Evolutionary conservation across 768 basidiomycete genomes (phyloP), one percentile per base, ranked within the genome.

Genomic region (Mycena filopes): DNA sequence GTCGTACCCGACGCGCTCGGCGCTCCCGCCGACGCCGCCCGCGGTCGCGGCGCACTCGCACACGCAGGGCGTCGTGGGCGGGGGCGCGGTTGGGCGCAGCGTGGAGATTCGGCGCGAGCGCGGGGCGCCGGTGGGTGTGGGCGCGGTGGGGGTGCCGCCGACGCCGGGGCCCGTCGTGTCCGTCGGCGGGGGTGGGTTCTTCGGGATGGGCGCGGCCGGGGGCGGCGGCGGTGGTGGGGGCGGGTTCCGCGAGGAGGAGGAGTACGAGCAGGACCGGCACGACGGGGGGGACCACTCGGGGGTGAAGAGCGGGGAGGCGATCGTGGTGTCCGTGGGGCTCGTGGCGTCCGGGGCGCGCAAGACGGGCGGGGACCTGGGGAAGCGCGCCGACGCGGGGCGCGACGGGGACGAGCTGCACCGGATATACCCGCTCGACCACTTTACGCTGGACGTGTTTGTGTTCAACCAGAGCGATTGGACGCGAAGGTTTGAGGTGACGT

Each of bases 371-470:
- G 58, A 74, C 12, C 70, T 65, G 54, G 62, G 72, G n/a, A 74
- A 67, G 38, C 56, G 55, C 36, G 67, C 65, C 5, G 64, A 59
- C 1, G 66, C 65, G 5, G 61, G 55, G 50, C 59, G 33, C 51
- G 48, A 77, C 72, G 38, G 75, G 75, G 36, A 83, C 78, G 65
- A 87, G 81, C 48, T 69, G 36, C 59, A 59, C 25, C 40, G 60
- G 77, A 88, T 95, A 72, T 90, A 87, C 67, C 91, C 92, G 20
- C 79, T 91, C 28, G 88, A 93, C 70, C 80, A 84, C 53, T 96
- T 96, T 74, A 89, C 88, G 54, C 76, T 96, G 70, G 94, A 96
- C 65, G 89, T 95, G 3, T 95, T 96, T 70, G 92, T 95, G 58
- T 95, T 90, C 71, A 96, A 95, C 71, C 90, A 89, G 77, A 89